phyloP scores from a whole-genome alignment of 768 basidiomycete genomes.

The Boletellus emodensis region DNA sequence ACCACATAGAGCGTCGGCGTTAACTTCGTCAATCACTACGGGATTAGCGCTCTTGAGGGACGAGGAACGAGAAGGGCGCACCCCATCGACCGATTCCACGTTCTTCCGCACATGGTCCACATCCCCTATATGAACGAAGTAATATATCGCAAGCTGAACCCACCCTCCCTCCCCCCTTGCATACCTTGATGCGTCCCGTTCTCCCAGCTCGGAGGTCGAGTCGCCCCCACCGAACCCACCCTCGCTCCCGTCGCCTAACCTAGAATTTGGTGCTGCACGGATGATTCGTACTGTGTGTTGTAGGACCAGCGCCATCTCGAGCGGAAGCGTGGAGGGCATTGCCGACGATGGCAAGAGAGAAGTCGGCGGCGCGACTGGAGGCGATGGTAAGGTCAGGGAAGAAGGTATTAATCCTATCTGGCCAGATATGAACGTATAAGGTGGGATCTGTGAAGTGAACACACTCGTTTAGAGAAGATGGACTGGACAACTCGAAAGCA shows the following conservation, averaged over 20 bases:
- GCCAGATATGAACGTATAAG: conserved; percentile 85
- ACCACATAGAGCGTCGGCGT: conserved; percentile 54
- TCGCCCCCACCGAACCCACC: conserved; percentile 26
- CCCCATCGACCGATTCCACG: conserved; percentile 26
- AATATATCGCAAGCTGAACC: conserved; percentile 65
- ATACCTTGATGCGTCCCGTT: conserved; percentile 32
- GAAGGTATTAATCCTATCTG: conserved; percentile 90
- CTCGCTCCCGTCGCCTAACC: conserved; percentile 29
- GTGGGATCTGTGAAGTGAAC: conserved; percentile 50
- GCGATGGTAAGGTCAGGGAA: conserved; percentile 64
- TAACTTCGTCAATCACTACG: conserved; percentile 6
- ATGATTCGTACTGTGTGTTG: conserved; percentile 78
- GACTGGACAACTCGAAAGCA: not conserved
- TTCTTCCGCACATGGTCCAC: conserved; percentile 40
- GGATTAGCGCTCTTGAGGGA: not conserved
- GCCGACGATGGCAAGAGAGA: conserved; percentile 27
- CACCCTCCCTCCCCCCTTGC: conserved; percentile 40
- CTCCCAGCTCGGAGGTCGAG: conserved; percentile 4
- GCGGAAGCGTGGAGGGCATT: conserved; percentile 34
- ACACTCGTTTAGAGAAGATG: not conserved
- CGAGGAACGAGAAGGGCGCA: conserved; percentile 7
- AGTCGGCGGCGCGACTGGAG: conserved; percentile 17
- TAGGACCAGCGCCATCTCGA: conserved; percentile 68
- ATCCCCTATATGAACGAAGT: conserved; percentile 49
- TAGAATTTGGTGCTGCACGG: conserved; percentile 47